Conservation (phyloP, 1,284 basidiomycete genomes). For the Anthracocystis walkeri region DNA sequence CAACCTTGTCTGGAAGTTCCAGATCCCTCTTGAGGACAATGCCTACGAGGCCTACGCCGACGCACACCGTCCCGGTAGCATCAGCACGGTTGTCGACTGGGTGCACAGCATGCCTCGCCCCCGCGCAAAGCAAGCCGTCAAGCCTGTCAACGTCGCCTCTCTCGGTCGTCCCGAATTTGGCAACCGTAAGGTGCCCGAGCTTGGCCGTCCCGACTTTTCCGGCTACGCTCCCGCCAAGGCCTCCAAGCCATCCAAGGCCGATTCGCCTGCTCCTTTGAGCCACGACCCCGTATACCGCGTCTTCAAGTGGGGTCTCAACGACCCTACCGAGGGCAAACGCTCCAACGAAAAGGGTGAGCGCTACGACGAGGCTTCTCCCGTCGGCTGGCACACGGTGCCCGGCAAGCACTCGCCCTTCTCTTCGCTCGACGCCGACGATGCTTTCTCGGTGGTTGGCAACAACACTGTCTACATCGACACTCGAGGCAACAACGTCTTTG, state of each 20-base stretch:
- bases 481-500: conserved; percentile 62
- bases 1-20: conserved; percentile 58
- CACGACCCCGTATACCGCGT: conserved; percentile 53
- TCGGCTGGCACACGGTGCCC: conserved; percentile 60
- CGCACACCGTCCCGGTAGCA: conserved; percentile 49
- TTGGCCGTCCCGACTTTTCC: conserved; percentile 54
- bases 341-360: conserved; percentile 50
- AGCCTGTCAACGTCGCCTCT: conserved; percentile 16
- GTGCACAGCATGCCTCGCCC: conserved; percentile 53
- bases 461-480: conserved; percentile 54
- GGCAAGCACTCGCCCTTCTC: conserved; percentile 47
- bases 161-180: conserved; percentile 36
- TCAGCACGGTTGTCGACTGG: conserved; percentile 59
- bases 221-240: conserved; percentile 27
- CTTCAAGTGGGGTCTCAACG: conserved; percentile 62
- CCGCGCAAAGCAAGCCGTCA: conserved; percentile 20
- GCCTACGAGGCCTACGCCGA: conserved; percentile 61
- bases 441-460: conserved; percentile 28
- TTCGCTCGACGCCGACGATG: conserved; percentile 25
- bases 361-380: conserved; percentile 48
- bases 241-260: conserved; percentile 8
- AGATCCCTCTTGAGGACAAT: conserved; percentile 60
- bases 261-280: conserved; percentile 19
- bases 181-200: conserved; percentile 34
- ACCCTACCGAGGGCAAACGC: conserved; percentile 59